Conservation (phyloP, 768 basidiomycete species). For the Amanita pseudoporphyria region DNA sequence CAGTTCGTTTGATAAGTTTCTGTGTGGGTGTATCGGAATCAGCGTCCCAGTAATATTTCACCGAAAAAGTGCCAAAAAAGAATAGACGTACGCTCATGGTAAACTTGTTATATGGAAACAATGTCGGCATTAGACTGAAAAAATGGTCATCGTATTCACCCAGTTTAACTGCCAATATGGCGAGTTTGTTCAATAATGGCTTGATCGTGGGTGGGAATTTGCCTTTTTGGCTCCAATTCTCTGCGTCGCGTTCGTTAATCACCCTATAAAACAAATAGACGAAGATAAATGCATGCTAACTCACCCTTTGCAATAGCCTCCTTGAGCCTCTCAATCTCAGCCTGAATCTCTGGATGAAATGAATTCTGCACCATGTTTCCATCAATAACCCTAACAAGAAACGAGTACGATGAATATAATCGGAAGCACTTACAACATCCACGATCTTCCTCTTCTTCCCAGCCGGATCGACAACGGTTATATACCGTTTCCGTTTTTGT, state of each 20-base stretch:
- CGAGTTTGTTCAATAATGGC: conserved; percentile 59
- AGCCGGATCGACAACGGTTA: conserved; percentile 36
- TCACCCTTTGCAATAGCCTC: conserved; percentile 51
- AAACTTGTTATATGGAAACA: conserved; percentile 94
- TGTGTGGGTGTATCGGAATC: conserved; percentile 20
- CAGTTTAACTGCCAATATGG: conserved; percentile 69
- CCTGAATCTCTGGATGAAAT: conserved; percentile 66
- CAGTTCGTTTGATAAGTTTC: conserved; percentile 92
- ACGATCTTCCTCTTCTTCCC: conserved; percentile 68
- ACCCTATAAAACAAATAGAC: too few species aligned
- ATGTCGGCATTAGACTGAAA: conserved; percentile 75
- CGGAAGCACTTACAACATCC: conserved; percentile 39
- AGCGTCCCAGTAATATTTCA: neutral
- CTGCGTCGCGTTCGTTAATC: conserved; percentile 24
- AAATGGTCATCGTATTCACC: conserved; percentile 90
- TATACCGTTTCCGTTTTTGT: conserved; percentile 47
- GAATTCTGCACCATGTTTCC: conserved; percentile 29
- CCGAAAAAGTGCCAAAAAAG: neutral
- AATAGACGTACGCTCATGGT: conserved; percentile 67
- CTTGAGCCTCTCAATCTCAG: conserved; percentile 50
- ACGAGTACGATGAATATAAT: neutral
- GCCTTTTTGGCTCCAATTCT: conserved; percentile 71
- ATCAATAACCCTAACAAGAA: neutral
- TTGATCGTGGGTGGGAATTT: conserved; percentile 85
- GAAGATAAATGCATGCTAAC: conserved; percentile 4